Base-by-base conservation (phyloP, 2,329 filamentous ascomycete species). In the Didymella exigua region DNA sequence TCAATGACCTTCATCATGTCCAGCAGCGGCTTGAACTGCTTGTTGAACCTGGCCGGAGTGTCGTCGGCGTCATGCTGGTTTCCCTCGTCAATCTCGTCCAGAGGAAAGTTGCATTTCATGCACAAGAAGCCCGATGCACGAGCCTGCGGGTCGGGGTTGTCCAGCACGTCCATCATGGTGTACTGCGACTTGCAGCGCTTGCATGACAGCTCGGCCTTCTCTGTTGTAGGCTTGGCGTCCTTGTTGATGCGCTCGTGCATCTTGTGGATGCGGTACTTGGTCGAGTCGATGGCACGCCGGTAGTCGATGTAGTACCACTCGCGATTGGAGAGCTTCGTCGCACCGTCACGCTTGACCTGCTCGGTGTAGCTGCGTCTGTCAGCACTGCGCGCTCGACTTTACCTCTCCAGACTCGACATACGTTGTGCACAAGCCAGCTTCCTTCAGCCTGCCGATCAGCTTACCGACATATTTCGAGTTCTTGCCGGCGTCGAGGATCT, bases 261-360 rank as follows among this genome's bases (percentile, higher is more conserved):
- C 52, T 88, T 89, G 71, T 93, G 93, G 46, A 96, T 87, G 59
- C 91, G 89, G 84, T 90, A 99, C 76, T 99, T 99, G 77, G 96
- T 96, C 43, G 91, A 91, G 77, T 99, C 95, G 69, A 99, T 91
- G 30, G 93, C 91, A 54, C 91, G 89, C 56, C 95, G 91, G 70
- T 96, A 96, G 73, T 97, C 93, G 73, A 99, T 93, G 77, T 91
- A 99, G 79, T 96, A 99, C 82, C 96, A 99, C 59, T 93, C 96
- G 67, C 91, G 86, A 71, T 89, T 92, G 63, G 89, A 88, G 5
- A 91, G 89, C 47, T 92, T 88, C 54, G 89, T 88, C 56, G 92
- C 90, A 46, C 90, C 91, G 70, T 93, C 89, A 62, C 88, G 87
- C 50, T 89, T 79, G 73, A 96, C 92, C 44, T 87, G 85, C 57